A percentile compares a stretch with the other conserved stretches of the same genome.
These are phyloP conservation scores for Magnusiomyces paraingens DNA, from an alignment of 1,139 yeast species.

Conservation along the genomic window DNA sequence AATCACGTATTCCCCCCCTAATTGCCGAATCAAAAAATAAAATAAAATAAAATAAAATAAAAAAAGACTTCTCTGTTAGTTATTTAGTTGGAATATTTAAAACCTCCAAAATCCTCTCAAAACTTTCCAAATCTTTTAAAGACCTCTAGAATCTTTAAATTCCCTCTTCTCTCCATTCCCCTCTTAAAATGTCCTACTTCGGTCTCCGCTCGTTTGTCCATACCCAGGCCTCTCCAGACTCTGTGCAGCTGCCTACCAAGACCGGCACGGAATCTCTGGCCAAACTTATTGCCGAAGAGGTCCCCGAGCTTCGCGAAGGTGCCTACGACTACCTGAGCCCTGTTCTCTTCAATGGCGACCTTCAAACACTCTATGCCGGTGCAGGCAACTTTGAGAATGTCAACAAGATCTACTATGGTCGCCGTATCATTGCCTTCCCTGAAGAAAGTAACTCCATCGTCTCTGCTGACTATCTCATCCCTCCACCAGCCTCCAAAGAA, in stretches of 20 bases:
- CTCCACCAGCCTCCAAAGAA: slow-evolving; percentile 40
- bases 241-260: slow-evolving; percentile 37
- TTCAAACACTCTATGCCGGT: slow-evolving; percentile 68
- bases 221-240: slow-evolving; percentile 13
- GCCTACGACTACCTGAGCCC: slow-evolving; percentile 39
- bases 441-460: slow-evolving; percentile 53
- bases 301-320: slow-evolving; percentile 44
- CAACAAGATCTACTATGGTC: slow-evolving; percentile 64
- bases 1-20: background rate
- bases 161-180: no score
- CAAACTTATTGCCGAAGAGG: slow-evolving; percentile 37
- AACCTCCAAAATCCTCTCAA: no score
- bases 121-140: no score
- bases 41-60: background rate
- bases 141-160: no score
- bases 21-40: background rate
- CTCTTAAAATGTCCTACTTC: slow-evolving; percentile 7
- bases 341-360: slow-evolving; percentile 58
- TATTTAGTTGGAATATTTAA: no score
- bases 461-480: slow-evolving; percentile 71
- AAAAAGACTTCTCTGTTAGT: no score
- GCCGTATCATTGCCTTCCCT: slow-evolving; percentile 48
- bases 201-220: slow-evolving; percentile 14
- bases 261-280: slow-evolving; percentile 26
- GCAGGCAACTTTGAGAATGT: slow-evolving; percentile 46